Evolutionary conservation across 1,139 yeast genomes (phyloP).

Genomic region (Debaryomyces nepalensis): DNA sequence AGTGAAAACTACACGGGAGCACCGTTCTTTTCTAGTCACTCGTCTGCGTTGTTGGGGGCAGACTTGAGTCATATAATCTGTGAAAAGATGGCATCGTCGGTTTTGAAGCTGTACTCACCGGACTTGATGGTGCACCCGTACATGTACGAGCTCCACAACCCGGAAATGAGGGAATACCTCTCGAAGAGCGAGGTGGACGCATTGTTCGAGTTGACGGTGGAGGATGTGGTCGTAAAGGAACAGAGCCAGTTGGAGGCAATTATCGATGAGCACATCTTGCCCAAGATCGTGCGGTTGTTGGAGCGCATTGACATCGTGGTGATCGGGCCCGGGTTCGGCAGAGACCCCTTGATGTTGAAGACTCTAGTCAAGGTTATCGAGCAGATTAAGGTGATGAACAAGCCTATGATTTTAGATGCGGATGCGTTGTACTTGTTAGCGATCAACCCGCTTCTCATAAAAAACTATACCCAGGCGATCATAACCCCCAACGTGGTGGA

Average conservation of each 20-base stretch:
- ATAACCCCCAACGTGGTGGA: constrained; percentile 92
- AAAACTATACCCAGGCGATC: constrained; percentile 58
- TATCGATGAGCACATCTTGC: constrained; percentile 52
- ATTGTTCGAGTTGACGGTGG: constrained; percentile 21
- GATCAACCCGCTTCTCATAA: constrained; percentile 56
- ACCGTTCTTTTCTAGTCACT: constrained; percentile 86
- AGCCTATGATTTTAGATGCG: constrained; percentile 85
- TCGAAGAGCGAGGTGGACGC: constrained; percentile 22
- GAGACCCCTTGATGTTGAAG: constrained; percentile 71
- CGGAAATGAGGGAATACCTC: constrained; percentile 21
- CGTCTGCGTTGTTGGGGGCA: constrained; percentile 83
- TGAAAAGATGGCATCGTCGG: constrained; percentile 74
- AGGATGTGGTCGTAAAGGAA: constrained; percentile 25
- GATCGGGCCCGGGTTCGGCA: constrained; percentile 93
- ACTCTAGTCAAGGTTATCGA: constrained; percentile 61
- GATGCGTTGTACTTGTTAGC: constrained; percentile 77
- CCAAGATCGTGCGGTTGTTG: constrained; percentile 58
- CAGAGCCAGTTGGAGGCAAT: constrained; percentile 31
- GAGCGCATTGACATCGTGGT: constrained; percentile 79
- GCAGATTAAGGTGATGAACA: constrained; percentile 53
- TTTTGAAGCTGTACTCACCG: constrained; percentile 88
- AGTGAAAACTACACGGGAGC: constrained; percentile 97
- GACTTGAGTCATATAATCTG: constrained; percentile 90
- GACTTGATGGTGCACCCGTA: constrained; percentile 97
- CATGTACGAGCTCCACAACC: constrained; percentile 44